Percentiles rank a stretch among this genome's conserved stretches.
These are phyloP conservation scores for Omphalotus olearius DNA, from an alignment of 1,284 basidiomycete genomes.

Conservation along the genomic window DNA sequence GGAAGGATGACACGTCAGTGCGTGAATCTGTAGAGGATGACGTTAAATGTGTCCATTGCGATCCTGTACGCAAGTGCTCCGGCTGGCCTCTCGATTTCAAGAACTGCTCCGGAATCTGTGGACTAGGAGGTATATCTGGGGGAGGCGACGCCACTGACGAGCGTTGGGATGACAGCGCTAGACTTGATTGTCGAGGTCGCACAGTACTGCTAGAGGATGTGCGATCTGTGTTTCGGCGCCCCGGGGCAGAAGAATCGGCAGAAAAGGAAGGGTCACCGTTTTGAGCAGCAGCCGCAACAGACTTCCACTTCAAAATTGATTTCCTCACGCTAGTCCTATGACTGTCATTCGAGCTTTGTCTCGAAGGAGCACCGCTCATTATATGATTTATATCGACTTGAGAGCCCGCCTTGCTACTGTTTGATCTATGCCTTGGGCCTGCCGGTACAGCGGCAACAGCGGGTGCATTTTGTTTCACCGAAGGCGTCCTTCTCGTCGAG, in stretches of 20 bases:
- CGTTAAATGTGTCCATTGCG: slow-evolving; percentile 21
- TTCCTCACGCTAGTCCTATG: slow-evolving; percentile 47
- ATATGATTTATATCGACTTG: too few relatives aligned
- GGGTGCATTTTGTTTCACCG: slow-evolving; percentile 18
- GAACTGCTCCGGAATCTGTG: slow-evolving; percentile 40
- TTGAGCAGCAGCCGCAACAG: slow-evolving; percentile 22
- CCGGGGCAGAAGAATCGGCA: slow-evolving; percentile 14
- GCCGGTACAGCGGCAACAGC: slow-evolving; percentile 17
- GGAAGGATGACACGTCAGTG: slow-evolving; percentile 11
- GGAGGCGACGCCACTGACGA: slow-evolving; percentile 25
- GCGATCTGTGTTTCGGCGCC: slow-evolving; percentile 3
- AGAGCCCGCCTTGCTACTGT: too few relatives aligned
- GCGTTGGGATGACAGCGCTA: slow-evolving; percentile 24
- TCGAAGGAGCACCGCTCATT: too few relatives aligned
- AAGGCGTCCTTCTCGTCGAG: slow-evolving; percentile 16
- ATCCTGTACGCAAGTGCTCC: slow-evolving; percentile 18
- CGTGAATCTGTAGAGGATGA: slow-evolving; percentile 31
- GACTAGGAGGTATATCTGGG: slow-evolving; percentile 41
- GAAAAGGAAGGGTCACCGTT: slow-evolving; percentile 23
- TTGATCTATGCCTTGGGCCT: too few relatives aligned
- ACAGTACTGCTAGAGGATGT: not conserved
- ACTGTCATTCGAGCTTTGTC: slow-evolving; percentile 17
- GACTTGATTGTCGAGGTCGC: slow-evolving; percentile 27
- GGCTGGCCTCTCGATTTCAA: slow-evolving; percentile 7
- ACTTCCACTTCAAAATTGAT: slow-evolving; percentile 68